Base-by-base conservation (phyloP, 495 filamentous ascomycete genomes). In the Hapsidospora chrysogenum region DNA sequence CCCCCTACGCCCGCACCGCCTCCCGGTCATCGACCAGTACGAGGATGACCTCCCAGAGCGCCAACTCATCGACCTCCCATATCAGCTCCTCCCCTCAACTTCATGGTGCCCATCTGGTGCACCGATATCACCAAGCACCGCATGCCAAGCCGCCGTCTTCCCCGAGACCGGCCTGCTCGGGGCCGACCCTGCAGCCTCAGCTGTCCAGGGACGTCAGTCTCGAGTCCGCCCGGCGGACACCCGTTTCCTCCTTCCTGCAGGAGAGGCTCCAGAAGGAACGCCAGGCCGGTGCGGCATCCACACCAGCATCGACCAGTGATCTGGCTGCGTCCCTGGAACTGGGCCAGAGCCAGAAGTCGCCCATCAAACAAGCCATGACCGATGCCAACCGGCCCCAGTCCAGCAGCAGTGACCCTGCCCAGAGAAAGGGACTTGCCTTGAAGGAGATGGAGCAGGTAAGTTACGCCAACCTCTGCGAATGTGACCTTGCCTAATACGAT, bases 231-330 rank as follows among this genome's bases (percentile, higher is more conserved):
- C 42, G 39, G 15, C 15, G 19, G 14, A 40, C 13, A 17, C 19
- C 53, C 10, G 47, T 55, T 23, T 66, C 65, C 4, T 57, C 46
- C 17, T 49, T 67, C 27, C 51, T 73, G 8, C 68, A 67, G 22
- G 66, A 73, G 38, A 52, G 53, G 34, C 41, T 73, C 39, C 55
- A 62, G 37, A 53, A 58, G 7, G 61, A 66, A 42, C 60, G 64
- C 23, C 63, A 53, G 37, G 57, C 56, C 11, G 42, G n/a, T n/a
- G n/a, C 51, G 29, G 51, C 52, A 2, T 51, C 50, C 36, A 56
- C n/a, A n/a, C n/a, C n/a, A n/a, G n/a, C 49, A 17, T 44, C 49
- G 16, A 52, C 53, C 9, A 27, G 33, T 33, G 55, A 52, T 41
- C 38, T 47, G 29, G 51, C 47, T 31, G 52, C 50, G 9, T 48